Evolutionary conservation across 768 basidiomycete genomes (phyloP), one percentile per base, ranked within the genome.

Genomic region (Trametes coccinea): DNA sequence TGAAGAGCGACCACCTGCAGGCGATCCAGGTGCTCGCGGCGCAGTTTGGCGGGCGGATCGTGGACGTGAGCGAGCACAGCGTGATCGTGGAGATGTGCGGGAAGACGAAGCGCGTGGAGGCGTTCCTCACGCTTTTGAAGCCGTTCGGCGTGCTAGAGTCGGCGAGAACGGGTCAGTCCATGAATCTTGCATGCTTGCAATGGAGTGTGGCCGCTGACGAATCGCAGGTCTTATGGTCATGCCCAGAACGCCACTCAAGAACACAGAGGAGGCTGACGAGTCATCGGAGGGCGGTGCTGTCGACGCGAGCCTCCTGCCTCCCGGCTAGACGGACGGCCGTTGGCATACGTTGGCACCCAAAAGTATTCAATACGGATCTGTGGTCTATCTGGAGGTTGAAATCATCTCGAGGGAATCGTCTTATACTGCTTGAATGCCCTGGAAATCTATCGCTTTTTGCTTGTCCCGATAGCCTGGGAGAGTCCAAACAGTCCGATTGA

Each of bases 121-220:
- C 95, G 16, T 98, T 98, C 80, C 78, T 99, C 70, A 88, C 82
- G 64, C 76, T 99, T 46, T 77, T 98, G 68, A 90, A 95, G 72
- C 95, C 96, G 8, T 99, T 95, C 67, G 97, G 97, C 40, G 86
- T 99, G 56, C 82, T 99, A 55, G 97, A 99, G 78, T 90, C 93
- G 31, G 95, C 97, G 22, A 80, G 97, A 57, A 95, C 94, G 37
- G 96, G 95, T 95, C 63, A 60, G 84, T 78, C 16, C 50, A 22
- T 22, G 22, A 22, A 22, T 22, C 1, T 1, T 22, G 22, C 22
- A 22, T 22, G 22, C 22, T 22, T 22, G 22, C 22, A 22, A 22
- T 22, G 22, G 22, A 1, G 22, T 22, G 22, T 1, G 22, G 22
- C 22, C 0, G 27, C 27, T 55, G 39, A 56, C 16, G 1, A 16